A percentile compares a stretch with the other conserved stretches of the same genome.
Evolutionary conservation across 306 rosid genomes (phyloP).

Genomic region (Vigna angularis): DNA sequence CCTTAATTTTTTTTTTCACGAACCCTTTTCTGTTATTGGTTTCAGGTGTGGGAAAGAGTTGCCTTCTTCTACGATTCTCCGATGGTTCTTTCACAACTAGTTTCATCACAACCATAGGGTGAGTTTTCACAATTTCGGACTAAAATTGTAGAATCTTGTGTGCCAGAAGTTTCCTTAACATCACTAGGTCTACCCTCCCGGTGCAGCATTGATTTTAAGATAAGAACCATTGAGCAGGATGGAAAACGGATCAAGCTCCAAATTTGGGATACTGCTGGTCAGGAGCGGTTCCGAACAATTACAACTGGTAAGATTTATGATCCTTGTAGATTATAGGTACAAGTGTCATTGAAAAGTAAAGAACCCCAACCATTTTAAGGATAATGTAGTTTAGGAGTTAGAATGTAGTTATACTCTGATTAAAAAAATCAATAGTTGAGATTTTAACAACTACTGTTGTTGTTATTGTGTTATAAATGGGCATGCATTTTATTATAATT

Average conservation of each 20-base stretch:
- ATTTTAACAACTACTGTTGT: not conserved
- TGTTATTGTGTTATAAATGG: not conserved
- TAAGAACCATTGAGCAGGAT: constrained; percentile 93
- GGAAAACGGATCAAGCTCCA: constrained; percentile 92
- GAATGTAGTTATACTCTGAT: not conserved
- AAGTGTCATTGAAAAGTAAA: not conserved
- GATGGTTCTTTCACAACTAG: constrained; percentile 96
- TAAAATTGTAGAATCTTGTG: constrained; percentile 14
- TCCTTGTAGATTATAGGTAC: constrained; percentile 6
- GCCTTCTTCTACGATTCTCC: constrained; percentile 95
- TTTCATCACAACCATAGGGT: constrained; percentile 97
- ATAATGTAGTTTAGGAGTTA: not conserved
- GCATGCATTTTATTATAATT: not conserved
- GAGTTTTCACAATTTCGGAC: constrained; percentile 44
- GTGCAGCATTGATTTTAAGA: constrained; percentile 94
- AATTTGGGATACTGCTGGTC: constrained; percentile 99
- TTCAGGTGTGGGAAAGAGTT: constrained; percentile 99
- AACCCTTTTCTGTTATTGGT: constrained; percentile 29
- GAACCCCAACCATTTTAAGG: not conserved
- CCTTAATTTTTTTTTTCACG: constrained; percentile 8
- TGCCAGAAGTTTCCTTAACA: constrained; percentile 35
- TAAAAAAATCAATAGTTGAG: not conserved
- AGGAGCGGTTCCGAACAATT: constrained; percentile 94
- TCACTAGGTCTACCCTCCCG: constrained; percentile 40
- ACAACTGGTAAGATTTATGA: constrained; percentile 72